Evolutionary conservation across 345 rosid genomes (phyloP).

Genomic region (Gossypium turneri): DNA sequence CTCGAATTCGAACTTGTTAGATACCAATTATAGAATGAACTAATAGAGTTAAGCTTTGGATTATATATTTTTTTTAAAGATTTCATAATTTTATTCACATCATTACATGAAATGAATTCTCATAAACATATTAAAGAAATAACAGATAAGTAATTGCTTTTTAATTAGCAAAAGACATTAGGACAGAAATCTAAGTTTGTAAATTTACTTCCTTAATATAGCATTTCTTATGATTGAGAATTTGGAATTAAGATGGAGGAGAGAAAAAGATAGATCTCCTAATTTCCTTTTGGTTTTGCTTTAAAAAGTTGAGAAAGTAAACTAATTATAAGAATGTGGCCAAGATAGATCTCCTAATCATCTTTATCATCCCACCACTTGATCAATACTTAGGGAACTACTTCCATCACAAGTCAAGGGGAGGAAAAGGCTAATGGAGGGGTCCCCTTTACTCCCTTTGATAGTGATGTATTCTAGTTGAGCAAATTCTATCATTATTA

Average conservation of each 20-base stretch:
- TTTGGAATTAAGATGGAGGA: background rate
- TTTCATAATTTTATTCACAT: too few species aligned
- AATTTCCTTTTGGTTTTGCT: background rate
- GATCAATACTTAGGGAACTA: slow-evolving; percentile 13
- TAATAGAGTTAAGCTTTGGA: too few species aligned
- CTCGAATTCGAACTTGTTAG: too few species aligned
- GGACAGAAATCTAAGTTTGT: background rate
- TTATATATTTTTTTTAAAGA: too few species aligned
- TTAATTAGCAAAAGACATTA: too few species aligned
- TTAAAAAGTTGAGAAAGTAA: background rate
- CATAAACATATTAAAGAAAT: too few species aligned
- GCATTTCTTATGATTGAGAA: background rate
- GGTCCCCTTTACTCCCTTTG: slow-evolving; percentile 9
- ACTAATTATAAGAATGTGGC: background rate
- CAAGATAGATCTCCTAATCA: background rate
- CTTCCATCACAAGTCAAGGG: slow-evolving; percentile 12
- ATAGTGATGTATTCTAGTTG: slow-evolving; percentile 14
- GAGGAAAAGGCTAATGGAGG: background rate
- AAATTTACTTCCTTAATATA: background rate
- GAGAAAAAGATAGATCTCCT: background rate
- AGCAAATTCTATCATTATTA: slow-evolving; percentile 14
- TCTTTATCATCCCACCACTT: slow-evolving; percentile 7
- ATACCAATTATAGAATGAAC: too few species aligned
- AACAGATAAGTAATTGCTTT: too few species aligned
- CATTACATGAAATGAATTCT: too few species aligned